Conservation (phyloP, 805 yeast species). For the Schwanniomyces sp. region DNA sequence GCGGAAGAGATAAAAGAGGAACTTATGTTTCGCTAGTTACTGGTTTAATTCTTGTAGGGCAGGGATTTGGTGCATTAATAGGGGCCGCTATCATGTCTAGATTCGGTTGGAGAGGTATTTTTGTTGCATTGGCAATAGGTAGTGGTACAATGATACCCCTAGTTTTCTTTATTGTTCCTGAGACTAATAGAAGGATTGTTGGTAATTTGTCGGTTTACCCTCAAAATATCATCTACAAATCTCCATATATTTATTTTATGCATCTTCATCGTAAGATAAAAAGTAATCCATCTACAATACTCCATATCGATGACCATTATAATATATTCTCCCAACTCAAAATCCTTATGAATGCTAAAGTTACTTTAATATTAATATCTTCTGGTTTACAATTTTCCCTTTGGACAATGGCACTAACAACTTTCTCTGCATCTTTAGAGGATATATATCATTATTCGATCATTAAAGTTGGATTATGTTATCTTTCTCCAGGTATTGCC, state of each 20-base stretch:
- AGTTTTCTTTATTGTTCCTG: slow-evolving; percentile 50
- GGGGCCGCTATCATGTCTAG: slow-evolving; percentile 41
- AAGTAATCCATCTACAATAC: slow-evolving; percentile 29
- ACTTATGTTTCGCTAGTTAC: slow-evolving; percentile 58
- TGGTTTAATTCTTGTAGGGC: slow-evolving; percentile 67
- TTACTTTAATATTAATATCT: slow-evolving; percentile 40
- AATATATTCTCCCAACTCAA: slow-evolving; percentile 25
- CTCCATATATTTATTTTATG: slow-evolving; percentile 29
- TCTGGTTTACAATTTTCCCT: slow-evolving; percentile 62
- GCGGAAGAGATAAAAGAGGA: slow-evolving; percentile 66
- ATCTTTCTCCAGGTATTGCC: slow-evolving; percentile 74
- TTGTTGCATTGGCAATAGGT: slow-evolving; percentile 68
- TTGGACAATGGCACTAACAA: slow-evolving; percentile 70
- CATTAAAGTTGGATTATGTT: slow-evolving; percentile 65
- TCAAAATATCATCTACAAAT: slow-evolving; percentile 27
- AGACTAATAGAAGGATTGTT: slow-evolving; percentile 66
- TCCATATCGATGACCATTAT: background rate
- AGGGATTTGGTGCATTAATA: slow-evolving; percentile 73
- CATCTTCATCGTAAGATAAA: slow-evolving; percentile 13
- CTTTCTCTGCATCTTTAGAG: slow-evolving; percentile 57
- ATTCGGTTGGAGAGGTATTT: slow-evolving; percentile 65
- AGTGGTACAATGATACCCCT: slow-evolving; percentile 45
- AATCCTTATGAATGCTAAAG: slow-evolving; percentile 25
- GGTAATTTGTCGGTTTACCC: slow-evolving; percentile 72
- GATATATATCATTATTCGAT: slow-evolving; percentile 49